Percentiles rank a stretch among this genome's conserved stretches.
phyloP scores from a whole-genome alignment of 2,329 filamentous ascomycete genomes.

The Aspergillus eucalypticola region DNA sequence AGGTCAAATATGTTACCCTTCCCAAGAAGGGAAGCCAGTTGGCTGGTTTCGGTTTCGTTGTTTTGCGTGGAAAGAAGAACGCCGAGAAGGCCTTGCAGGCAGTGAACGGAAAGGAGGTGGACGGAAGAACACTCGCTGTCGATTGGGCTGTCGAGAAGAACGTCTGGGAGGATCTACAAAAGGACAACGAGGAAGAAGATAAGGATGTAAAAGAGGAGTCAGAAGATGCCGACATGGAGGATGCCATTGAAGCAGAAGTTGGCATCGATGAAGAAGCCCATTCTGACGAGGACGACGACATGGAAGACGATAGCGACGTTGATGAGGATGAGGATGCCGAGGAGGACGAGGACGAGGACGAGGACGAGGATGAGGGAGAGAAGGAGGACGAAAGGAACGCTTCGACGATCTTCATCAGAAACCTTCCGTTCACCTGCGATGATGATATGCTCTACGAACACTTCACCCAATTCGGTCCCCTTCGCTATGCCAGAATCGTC shows the following conservation, averaged over 20 bases:
- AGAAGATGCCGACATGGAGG: conserved; percentile 60
- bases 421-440: conserved; percentile 83
- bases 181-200: conserved; percentile 40
- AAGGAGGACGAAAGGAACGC: conserved; percentile 59
- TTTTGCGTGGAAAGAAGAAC: conserved; percentile 83
- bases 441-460: conserved; percentile 82
- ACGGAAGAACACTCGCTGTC: conserved; percentile 84
- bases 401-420: conserved; percentile 86
- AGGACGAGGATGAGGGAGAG: conserved; percentile 47
- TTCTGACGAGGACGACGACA: conserved; percentile 36
- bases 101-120: conserved; percentile 86
- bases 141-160: conserved; percentile 96
- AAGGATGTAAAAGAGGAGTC: conserved; percentile 31
- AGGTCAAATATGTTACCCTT: conserved; percentile 82
- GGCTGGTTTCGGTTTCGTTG: conserved; percentile 89
- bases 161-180: conserved; percentile 70
- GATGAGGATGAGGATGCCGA: conserved; percentile 41
- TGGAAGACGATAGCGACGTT: conserved; percentile 39
- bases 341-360: conserved; percentile 49
- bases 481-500: conserved; percentile 89
- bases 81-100: conserved; percentile 82
- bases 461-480: conserved; percentile 82
- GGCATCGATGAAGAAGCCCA: conserved; percentile 1
- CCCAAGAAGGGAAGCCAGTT: conserved; percentile 73
- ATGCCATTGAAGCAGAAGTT: conserved; percentile 51